Base-by-base conservation (phyloP, 305 asterid species). In the Rubia tinctorum region DNA sequence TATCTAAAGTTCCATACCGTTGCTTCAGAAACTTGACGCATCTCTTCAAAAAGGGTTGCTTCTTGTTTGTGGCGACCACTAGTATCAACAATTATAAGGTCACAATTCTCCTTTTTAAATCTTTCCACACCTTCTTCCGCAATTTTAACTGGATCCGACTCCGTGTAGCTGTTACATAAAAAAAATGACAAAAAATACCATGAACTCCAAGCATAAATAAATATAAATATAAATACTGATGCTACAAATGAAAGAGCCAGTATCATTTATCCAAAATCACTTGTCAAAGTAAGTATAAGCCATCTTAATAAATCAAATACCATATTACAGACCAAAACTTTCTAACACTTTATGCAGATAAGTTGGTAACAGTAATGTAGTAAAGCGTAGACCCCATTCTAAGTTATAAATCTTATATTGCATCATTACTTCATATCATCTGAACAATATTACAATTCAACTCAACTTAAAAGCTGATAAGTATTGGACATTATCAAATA, bases 11-110 rank as follows among this genome's bases (percentile, higher is more conserved):
- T 42, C 12, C 70, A 60, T 78, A 90, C 98, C 42, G 95, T 87
- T 73, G 99, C 98, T 89, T 91, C 97, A 60, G 95, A 83, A 79
- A 94, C 93, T 90, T 94, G 97, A 27, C 98, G 97, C 99, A 94
- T 94, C 86, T 94, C 99, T 79, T 94, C 97, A 87, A 94, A 90
- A 71, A 90, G 95, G 75, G 96, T 85, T n/a, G 86, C 95, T 85
- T 94, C 98, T 80, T 94, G 99, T 84, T 95, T 95, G 91, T 95
- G 98, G 74, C 98, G 98, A 79, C 99, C 98, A 81, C 98, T 91
- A 56, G 97, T 94, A 70, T 94, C 99, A 82, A 94, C 90, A 78
- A 94, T 90, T 76, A 94, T 94, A 55, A 94, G 96, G 82, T 94
- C 99, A 81, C 95, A 88, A 73, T 87, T 91, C 78, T 91, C 97